Evolutionary conservation across 2,329 filamentous ascomycete genomes (phyloP).

Genomic region (Juglanconis oblonga): DNA sequence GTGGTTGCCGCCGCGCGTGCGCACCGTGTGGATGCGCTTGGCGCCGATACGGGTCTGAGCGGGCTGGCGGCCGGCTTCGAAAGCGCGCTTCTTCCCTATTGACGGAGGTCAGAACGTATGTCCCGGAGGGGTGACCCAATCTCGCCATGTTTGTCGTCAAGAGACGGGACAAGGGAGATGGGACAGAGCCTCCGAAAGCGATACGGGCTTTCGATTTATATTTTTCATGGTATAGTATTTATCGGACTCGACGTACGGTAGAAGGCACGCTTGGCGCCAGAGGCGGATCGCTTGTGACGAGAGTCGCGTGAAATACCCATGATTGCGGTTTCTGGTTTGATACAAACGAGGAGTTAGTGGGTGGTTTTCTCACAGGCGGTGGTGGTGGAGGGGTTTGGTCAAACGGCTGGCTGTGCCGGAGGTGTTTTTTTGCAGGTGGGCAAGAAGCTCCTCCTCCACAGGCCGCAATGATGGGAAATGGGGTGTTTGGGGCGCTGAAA

Average conservation of each 20-base stretch:
- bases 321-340: conserved; percentile 66
- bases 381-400: background rate
- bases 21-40: conserved; percentile 42
- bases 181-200: conserved; percentile 28
- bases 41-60: conserved; percentile 98
- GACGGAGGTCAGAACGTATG: conserved; percentile 74
- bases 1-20: conserved; percentile 76
- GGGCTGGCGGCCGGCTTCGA: conserved; percentile 99
- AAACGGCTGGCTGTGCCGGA: background rate
- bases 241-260: conserved; percentile 67
- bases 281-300: conserved; percentile 99
- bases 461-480: background rate
- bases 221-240: conserved; percentile 44
- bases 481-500: background rate
- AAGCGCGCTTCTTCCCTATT: conserved; percentile 92
- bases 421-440: background rate
- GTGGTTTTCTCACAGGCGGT: background rate
- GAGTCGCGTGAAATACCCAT: conserved; percentile 99
- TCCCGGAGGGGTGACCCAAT: conserved; percentile 25
- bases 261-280: conserved; percentile 95
- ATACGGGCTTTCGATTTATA: conserved; percentile 66
- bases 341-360: conserved; percentile 26
- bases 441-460: background rate
- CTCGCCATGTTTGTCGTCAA: background rate
- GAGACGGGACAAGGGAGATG: background rate